Base-by-base conservation (phyloP, 83 land plant species). In the Picea mariana region DNA sequence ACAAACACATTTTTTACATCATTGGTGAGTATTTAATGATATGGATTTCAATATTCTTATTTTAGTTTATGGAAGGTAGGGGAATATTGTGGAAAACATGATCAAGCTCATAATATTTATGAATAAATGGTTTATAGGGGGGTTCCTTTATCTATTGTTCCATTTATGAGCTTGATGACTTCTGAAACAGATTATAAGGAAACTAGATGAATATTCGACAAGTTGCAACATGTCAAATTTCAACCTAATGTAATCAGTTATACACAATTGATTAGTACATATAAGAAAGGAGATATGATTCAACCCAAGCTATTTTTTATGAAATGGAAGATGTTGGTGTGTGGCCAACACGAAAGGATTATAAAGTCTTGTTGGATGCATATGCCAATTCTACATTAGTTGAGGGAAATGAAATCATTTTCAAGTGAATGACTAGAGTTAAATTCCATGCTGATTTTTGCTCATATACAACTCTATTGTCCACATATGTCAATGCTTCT, bases 301-400 rank as follows among this genome's bases (percentile, higher is more conserved):
- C 44, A 42, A 42, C 44, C 4, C 44, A 42, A 42, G 44, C 4
- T 27, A 42, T 4, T 4, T 42, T 42, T 42, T 42, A 42, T 42
- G 44, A 42, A 42, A 42, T 42, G 44, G 44, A 1, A 42, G 2
- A 42, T 42, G 44, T 5, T 42, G 2, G 44, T 4, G 44, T 4
- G 44, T 4, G 44, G 44, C 44, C 44, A 42, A 93, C 94, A 64
- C 90, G 89, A n/a, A 95, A 92, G 80, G 89, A 94, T 71, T 97
- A 97, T 82, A 97, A 97, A 79, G 90, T 90, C 47, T 78, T 97
- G 83, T 84, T 97, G 59, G 97, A 97, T 91, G 99, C 99, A 62
- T 95, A 91, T 93, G 96, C 99, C 31, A 93, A 91, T 67, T 93
- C 91, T 60, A 93, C 93, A 81, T 91, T 93, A 92, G 1, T 91